Evolutionary conservation across 805 yeast genomes (phyloP), one percentile per base, ranked within the genome.

Genomic region (Lachancea dasiensis): DNA sequence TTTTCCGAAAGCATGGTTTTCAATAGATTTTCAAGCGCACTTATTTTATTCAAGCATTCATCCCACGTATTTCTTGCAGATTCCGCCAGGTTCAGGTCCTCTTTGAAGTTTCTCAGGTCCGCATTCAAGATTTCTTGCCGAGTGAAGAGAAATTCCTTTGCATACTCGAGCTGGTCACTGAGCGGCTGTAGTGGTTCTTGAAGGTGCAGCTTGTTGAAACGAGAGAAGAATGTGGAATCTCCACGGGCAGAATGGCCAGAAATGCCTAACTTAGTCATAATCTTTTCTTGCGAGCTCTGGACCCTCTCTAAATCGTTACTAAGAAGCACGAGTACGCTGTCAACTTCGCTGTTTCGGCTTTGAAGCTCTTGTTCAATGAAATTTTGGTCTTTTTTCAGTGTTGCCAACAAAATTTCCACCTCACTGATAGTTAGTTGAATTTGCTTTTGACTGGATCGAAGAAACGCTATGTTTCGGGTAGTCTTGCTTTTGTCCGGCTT

Each of bases 301-400:
- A 51, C 28, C 9, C 27, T 41, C 8, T 19, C 21, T 13, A 57
- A 11, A 26, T 51, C 44, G 6, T 41, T 39, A 21, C 45, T 38
- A 2, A 52, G 31, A 22, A 27, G 24, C 16, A 27, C 31, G 4
- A 43, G 42, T 20, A 49, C 44, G 27, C 19, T 38, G 27, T 45
- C 43, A 26, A 54, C 40, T 28, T 41, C 43, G 3, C 35, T 34
- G 4, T 29, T 31, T 13, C 47, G 48, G n/a, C 29, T 29, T 31
- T 34, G 43, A 19, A 50, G 29, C 37, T 59, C 63, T 8, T 40
- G 44, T 10, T 45, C 40, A 3, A 59, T 32, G 27, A 59, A 54
- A 6, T 31, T 37, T 19, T 43, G 38, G 34, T 59, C 61, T 27
- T 53, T 54, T n/a, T 42, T 41, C 25, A 49, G 43, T 8, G 48